Base-by-base conservation (phyloP, 169 alveolate species). In the Plasmodium vivax region DNA sequence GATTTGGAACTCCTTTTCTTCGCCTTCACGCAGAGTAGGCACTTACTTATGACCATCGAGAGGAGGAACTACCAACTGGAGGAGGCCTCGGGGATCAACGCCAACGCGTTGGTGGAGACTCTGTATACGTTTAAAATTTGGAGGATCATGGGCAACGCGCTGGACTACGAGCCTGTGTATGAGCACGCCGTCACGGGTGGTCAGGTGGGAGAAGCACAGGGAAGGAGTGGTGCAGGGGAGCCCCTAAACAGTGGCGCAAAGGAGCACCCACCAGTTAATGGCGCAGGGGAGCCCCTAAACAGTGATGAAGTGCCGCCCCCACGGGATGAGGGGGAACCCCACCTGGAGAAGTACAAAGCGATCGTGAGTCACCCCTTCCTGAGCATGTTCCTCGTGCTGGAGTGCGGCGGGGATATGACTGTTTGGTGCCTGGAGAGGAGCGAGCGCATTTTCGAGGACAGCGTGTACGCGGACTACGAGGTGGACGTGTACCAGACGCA, bases 41-140 rank as follows among this genome's bases (percentile, higher is more conserved):
- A 74, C 38, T 27, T 85, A 5, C 27, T 85, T 32, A 85, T 85
- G 93, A 85, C 93, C 3, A 85, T 85, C 7, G 93, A 85, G 38
- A 85, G 68, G 62, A 85, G 93, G 62, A 85, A 85, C 80, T 74
- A 75, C 34, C 6, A 47, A 6, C 77, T 85, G 68, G 68, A 75
- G 14, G 81, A 27, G 8, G 32, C 58, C 12, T n/a, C 32, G 19
- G 36, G n/a, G 6, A 62, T 19, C 23, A 62, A 62, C 38, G 36
- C 12, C 30, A 19, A 62, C 14, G 27, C 51, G 5, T 47, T 85
- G 41, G 16, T 30, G 2, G 68, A 85, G 10, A 32, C 34, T 7
- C 5, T 56, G 3, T 85, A 74, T n/a, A 85, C 68, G n/a, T n/a
- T 75, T 16, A 75, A 68, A 36, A 30, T 85, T 10, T 85, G 93